Evolutionary conservation across 2,329 filamentous ascomycete genomes (phyloP), one percentile per base, ranked within the genome.

Genomic region (Aspergillus quadrilineatus): DNA sequence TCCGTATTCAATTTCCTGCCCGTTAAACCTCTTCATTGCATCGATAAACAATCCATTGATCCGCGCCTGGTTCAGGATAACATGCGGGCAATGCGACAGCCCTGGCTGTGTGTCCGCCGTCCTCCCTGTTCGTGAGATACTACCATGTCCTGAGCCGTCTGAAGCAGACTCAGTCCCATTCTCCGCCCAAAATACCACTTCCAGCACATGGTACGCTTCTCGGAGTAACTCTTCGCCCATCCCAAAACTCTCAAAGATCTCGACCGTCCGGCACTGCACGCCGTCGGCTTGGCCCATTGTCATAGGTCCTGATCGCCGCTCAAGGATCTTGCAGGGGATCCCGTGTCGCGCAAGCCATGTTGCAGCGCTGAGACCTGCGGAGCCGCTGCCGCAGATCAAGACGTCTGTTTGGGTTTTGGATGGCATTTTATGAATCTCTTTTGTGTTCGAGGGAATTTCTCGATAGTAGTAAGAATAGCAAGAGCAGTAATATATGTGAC

Each of bases 251-350:
- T 86, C 83, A 50, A 85, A 84, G 22, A 87, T 79, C 66, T 87
- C 84, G 12, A 86, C 82, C 0, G 83, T 85, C 1, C 83, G 81
- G 55, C 80, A 82, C 68, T 85, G 82, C 15, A 85, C 81, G 1
- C 84, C 83, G 58, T 89, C 86, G 12, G 86, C 86, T 69, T 88
- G 84, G 2, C 85, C 85, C 45, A 79, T 76, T 41, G 75, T 65
- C 49, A 88, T 75, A 0, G 82, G 83, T 0, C 83, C 84, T 3
- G 70, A 57, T 4, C 82, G 79, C 5, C 77, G 77, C 63, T 89
- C 86, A 0, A 88, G 73, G 28, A 88, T 79, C 43, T 75, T 80
- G 73, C 79, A 85, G 26, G 72, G 69, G 59, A 87, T 75, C n/a
- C 79, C 79, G 67, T 79, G 81, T 22, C 80, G 80, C 1, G 84